phyloP scores from a whole-genome alignment of 805 yeast species.

The Wickerhamiella parazyma region DNA sequence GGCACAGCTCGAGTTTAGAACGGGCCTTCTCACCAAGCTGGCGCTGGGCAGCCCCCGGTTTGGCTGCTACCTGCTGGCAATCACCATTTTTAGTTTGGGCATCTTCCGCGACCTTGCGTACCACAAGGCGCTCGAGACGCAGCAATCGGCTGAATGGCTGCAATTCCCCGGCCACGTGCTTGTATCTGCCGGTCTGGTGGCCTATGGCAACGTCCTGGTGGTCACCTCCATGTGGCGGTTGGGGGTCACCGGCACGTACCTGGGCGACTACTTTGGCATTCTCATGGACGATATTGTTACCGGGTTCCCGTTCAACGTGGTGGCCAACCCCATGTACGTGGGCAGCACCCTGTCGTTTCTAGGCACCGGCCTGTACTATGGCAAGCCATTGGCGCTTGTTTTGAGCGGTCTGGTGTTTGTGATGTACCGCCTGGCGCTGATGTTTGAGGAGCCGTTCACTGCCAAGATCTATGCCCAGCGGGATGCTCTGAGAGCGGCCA shows the following conservation, averaged over 20 bases:
- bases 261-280: slow-evolving; percentile 96
- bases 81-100: slow-evolving; percentile 75
- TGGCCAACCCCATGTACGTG: slow-evolving; percentile 92
- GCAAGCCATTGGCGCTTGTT: slow-evolving; percentile 76
- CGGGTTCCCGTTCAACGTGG: slow-evolving; percentile 82
- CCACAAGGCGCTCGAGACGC: slow-evolving; percentile 56
- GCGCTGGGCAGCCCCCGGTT: slow-evolving; percentile 48
- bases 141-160: slow-evolving; percentile 50
- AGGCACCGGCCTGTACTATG: slow-evolving; percentile 80
- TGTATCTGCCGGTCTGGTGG: slow-evolving; percentile 45
- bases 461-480: slow-evolving; percentile 75
- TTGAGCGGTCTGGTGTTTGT: slow-evolving; percentile 59
- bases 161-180: slow-evolving; percentile 29
- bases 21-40: slow-evolving; percentile 60
- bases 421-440: slow-evolving; percentile 73
- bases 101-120: slow-evolving; percentile 61
- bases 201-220: slow-evolving; percentile 67
- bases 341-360: slow-evolving; percentile 83
- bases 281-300: slow-evolving; percentile 83
- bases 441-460: slow-evolving; percentile 94
- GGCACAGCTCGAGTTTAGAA: slow-evolving; percentile 74
- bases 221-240: slow-evolving; percentile 76
- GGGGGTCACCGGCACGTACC: slow-evolving; percentile 91
- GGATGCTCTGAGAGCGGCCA: slow-evolving; percentile 30
- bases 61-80: slow-evolving; percentile 80